Base-by-base conservation (phyloP, 2,329 filamentous ascomycete species). In the Byssothecium circinans region DNA sequence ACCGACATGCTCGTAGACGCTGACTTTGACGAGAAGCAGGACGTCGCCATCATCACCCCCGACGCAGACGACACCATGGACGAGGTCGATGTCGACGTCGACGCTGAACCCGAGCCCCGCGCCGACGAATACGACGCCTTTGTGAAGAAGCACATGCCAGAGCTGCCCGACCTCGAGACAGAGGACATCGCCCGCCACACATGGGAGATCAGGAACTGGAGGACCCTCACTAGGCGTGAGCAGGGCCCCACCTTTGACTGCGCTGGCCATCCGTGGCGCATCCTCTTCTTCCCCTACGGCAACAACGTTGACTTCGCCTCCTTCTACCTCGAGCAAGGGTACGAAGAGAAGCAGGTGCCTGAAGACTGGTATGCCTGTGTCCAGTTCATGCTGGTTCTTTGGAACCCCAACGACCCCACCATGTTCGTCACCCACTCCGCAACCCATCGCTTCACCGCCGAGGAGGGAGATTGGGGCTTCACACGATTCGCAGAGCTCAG, bases 381-480 rank as follows among this genome's bases (percentile, higher is more conserved):
- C 36, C 94, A 97, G 68, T 99, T 99, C 72, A 86, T 89, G 49
- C 79, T 99, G 40, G 92, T 97, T 4, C 78, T 99, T 45, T 96
- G 89, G 86, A 99, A 97, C 71, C 86, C 87, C 37, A 89, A 92
- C 65, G 90, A 96, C 62, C 92, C 94, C n/a, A 85, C 84, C 53
- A 81, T 96, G 60, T 90, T 87, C 70, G 73, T 81, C 32, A 80
- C 80, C 41, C 88, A 96, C 62, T 80, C 79, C 35, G 94, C 94
- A n/a, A 90, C 91, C 60, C 94, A 99, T 69, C 87, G 94, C 49
- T 99, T 97, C 72, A 97, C 91, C 3, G 89, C 88, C 54, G 94
- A 97, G 35, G 94, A 99, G 72, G 91, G 90, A 19, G 94, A 99
- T 64, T 99, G 94, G 94, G 94, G 94, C 1, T 99, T 99, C 70